Conservation (phyloP, 75 land plant genomes). For the Azolla pinnata region DNA sequence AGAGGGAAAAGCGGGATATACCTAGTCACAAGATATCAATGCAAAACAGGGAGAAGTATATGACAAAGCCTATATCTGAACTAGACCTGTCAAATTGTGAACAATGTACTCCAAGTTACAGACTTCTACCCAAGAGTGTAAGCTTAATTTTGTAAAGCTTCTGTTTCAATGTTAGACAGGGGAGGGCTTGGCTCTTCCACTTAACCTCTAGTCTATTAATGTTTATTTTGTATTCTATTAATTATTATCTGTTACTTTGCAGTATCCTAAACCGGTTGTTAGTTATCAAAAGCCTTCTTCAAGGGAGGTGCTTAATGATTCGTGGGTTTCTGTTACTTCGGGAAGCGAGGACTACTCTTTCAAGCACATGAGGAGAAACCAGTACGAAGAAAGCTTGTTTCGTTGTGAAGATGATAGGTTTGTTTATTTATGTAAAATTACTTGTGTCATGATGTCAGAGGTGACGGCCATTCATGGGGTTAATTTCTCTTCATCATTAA, state of each 20-base stretch:
- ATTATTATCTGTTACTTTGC: constrained; percentile 1
- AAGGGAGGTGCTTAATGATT: constrained; percentile 6
- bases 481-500: not conserved
- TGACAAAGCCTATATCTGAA: constrained; percentile 78
- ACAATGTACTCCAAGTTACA: constrained; percentile 90
- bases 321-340: constrained; percentile 16
- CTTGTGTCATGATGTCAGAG: not conserved
- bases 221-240: not conserved
- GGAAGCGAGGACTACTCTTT: constrained; percentile 18
- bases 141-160: no score
- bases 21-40: constrained; percentile 38
- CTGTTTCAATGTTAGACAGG: no score
- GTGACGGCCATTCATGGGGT: not conserved
- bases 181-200: not conserved
- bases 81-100: constrained; percentile 84
- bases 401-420: constrained; percentile 28
- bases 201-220: not conserved
- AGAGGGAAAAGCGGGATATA: constrained; percentile 44
- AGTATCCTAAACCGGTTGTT: constrained; percentile 59
- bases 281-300: constrained; percentile 51
- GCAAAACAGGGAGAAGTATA: constrained; percentile 56
- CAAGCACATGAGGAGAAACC: constrained; percentile 13
- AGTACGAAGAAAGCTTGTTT: constrained; percentile 20
- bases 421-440: not conserved
- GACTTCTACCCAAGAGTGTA: constrained; percentile 80